A percentile compares a stretch with the other conserved stretches of the same genome.
Conservation (phyloP, 2,329 filamentous ascomycete genomes). For the Huntiella abstrusa region DNA sequence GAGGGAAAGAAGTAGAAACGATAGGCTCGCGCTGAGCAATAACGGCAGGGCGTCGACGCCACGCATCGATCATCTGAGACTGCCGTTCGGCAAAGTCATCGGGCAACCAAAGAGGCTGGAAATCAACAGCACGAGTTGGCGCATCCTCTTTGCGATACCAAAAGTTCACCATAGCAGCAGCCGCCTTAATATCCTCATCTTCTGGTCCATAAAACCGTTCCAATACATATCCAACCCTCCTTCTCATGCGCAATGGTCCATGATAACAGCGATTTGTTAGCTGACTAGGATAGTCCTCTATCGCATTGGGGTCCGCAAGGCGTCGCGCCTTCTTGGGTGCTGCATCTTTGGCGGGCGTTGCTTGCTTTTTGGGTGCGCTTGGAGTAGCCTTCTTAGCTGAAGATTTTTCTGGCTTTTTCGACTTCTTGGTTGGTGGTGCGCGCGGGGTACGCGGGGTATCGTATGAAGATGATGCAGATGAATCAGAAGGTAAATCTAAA, state of each 20-base stretch:
- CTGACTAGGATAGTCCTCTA: conserved; percentile 18
- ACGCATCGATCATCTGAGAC: conserved; percentile 1
- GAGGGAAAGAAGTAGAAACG: conserved; percentile 17
- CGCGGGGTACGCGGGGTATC: too few relatives aligned
- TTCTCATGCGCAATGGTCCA: conserved; percentile 18
- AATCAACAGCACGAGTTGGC: conserved; percentile 5
- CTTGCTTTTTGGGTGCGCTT: background rate
- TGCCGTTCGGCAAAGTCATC: conserved; percentile 11
- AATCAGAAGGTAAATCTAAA: too few relatives aligned
- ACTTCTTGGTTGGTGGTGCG: too few relatives aligned
- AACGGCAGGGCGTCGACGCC: conserved; percentile 3
- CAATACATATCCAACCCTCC: conserved; percentile 13
- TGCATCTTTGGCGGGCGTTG: background rate
- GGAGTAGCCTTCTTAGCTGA: background rate
- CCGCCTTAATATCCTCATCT: conserved; percentile 12
- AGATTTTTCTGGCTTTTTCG: background rate
- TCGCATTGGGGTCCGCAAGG: conserved; percentile 9
- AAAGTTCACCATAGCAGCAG: conserved; percentile 14
- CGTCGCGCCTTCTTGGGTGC: too few relatives aligned
- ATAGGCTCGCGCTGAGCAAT: conserved; percentile 1
- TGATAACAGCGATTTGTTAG: conserved; percentile 17
- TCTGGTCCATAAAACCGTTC: conserved; percentile 15
- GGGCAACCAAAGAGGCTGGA: conserved; percentile 13
- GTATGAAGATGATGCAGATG: too few relatives aligned
- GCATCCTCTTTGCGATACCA: conserved; percentile 19